Conservation (phyloP, 2,329 filamentous ascomycete species). For the Ustilaginoidea virens region DNA sequence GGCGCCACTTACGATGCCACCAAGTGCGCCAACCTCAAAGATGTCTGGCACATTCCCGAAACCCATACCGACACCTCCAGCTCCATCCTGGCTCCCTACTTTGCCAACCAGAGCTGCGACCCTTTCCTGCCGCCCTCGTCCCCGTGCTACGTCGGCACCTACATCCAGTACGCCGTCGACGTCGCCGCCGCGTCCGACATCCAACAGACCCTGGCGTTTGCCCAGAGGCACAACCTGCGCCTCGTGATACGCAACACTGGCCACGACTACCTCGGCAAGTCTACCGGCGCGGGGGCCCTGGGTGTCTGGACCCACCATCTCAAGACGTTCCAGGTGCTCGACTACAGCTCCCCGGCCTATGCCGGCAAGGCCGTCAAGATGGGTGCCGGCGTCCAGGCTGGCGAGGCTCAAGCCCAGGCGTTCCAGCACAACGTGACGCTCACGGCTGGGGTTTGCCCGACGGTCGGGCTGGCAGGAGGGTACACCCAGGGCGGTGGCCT, state of each 20-base stretch:
- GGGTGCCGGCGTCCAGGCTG: slow-evolving; percentile 37
- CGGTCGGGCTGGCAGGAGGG: slow-evolving; percentile 45
- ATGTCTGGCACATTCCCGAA: background rate
- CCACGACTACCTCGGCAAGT: slow-evolving; percentile 40
- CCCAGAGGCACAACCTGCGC: slow-evolving; percentile 24
- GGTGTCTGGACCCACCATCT: slow-evolving; percentile 26
- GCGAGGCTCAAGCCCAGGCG: slow-evolving; percentile 30
- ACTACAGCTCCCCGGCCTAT: slow-evolving; percentile 27
- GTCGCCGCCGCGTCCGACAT: background rate
- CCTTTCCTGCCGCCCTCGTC: slow-evolving; percentile 19
- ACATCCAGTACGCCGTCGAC: slow-evolving; percentile 10
- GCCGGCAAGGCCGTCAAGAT: slow-evolving; percentile 35
- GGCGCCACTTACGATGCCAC: slow-evolving; percentile 24
- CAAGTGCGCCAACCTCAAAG: slow-evolving; percentile 21
- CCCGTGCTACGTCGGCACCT: slow-evolving; percentile 25
- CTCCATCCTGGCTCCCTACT: slow-evolving; percentile 17
- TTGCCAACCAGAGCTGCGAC: slow-evolving; percentile 18
- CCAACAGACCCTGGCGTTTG: slow-evolving; percentile 15
- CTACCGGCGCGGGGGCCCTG: slow-evolving; percentile 33
- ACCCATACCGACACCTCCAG: slow-evolving; percentile 3
- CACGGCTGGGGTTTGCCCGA: slow-evolving; percentile 38
- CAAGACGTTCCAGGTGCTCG: slow-evolving; percentile 24
- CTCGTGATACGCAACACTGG: slow-evolving; percentile 37
- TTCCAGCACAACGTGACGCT: slow-evolving; percentile 28
- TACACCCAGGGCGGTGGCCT: slow-evolving; percentile 47